Evolutionary conservation across 2,329 filamentous ascomycete genomes (phyloP).

Genomic region (Paecilomyces formosus): DNA sequence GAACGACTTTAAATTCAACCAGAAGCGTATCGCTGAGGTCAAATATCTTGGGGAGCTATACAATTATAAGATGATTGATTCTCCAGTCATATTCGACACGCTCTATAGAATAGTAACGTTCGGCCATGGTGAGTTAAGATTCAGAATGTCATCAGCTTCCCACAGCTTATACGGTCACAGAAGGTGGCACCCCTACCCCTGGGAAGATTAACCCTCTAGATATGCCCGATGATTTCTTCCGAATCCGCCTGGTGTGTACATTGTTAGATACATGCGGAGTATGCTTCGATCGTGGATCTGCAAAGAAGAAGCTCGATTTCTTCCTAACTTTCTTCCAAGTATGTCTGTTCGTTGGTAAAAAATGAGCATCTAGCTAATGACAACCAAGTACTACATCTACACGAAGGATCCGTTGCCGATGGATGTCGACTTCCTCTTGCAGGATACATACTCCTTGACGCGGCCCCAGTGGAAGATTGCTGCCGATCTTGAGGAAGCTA

Average conservation of each 20-base stretch:
- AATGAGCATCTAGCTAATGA: slow-evolving; percentile 8
- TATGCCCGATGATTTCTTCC: slow-evolving; percentile 89
- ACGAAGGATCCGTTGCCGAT: slow-evolving; percentile 86
- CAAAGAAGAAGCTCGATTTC: slow-evolving; percentile 96
- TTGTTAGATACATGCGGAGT: slow-evolving; percentile 91
- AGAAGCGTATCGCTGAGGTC: slow-evolving; percentile 87
- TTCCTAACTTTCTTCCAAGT: slow-evolving; percentile 93
- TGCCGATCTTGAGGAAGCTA: slow-evolving; percentile 72
- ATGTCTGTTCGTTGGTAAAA: slow-evolving; percentile 8
- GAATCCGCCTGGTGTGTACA: slow-evolving; percentile 81
- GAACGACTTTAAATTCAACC: slow-evolving; percentile 97
- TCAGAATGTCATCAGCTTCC: neutral
- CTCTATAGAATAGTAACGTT: slow-evolving; percentile 93
- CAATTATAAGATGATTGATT: slow-evolving; percentile 95
- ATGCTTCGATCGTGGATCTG: slow-evolving; percentile 88
- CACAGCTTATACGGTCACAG: slow-evolving; percentile 28
- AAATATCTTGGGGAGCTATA: slow-evolving; percentile 96
- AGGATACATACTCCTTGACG: slow-evolving; percentile 79
- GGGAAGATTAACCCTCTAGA: slow-evolving; percentile 73
- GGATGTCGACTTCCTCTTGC: slow-evolving; percentile 94
- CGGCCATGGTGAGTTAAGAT: slow-evolving; percentile 58
- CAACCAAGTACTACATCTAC: slow-evolving; percentile 77
- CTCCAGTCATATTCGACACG: slow-evolving; percentile 88
- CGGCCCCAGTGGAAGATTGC: slow-evolving; percentile 90
- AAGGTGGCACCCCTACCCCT: slow-evolving; percentile 69